These are phyloP conservation scores for Kodamaea derodonti DNA, from an alignment of 1,139 yeast genomes.

Conservation along the genomic window DNA sequence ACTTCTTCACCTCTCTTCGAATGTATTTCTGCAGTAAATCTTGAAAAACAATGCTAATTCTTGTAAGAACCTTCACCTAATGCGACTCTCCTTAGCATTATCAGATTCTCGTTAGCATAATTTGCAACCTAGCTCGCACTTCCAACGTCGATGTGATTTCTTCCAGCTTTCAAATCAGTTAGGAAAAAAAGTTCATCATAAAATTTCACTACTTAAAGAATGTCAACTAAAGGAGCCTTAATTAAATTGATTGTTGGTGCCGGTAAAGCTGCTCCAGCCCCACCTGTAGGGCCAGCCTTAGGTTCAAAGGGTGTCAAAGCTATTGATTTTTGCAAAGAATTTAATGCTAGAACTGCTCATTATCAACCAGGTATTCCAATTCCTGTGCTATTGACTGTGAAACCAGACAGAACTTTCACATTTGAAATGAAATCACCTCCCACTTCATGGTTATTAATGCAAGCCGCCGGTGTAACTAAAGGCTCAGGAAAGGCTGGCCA, in stretches of 20 bases:
- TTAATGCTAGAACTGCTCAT: conserved; percentile 93
- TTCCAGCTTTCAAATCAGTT: too few relatives aligned
- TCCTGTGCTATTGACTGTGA: conserved; percentile 79
- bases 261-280: conserved; percentile 97
- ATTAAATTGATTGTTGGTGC: conserved; percentile 96
- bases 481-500: conserved; percentile 61
- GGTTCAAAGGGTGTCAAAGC: conserved; percentile 99
- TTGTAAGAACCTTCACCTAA: too few relatives aligned
- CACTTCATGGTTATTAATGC: conserved; percentile 78
- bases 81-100: too few relatives aligned
- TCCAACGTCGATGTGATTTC: too few relatives aligned
- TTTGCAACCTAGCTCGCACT: too few relatives aligned
- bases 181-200: not conserved
- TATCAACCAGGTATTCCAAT: conserved; percentile 83
- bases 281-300: conserved; percentile 98
- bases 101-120: too few relatives aligned
- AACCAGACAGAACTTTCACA: conserved; percentile 86
- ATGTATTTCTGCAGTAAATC: too few relatives aligned
- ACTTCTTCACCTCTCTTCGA: too few relatives aligned
- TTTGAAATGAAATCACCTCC: conserved; percentile 92
- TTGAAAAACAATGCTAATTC: too few relatives aligned
- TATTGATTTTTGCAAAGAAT: conserved; percentile 96
- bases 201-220: conserved; percentile 8
- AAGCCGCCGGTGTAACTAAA: conserved; percentile 80
- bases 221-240: conserved; percentile 43